Evolutionary conservation across 257 asterid species (phyloP), one percentile per base, ranked within the genome.

Genomic region (Linaria vulgaris): DNA sequence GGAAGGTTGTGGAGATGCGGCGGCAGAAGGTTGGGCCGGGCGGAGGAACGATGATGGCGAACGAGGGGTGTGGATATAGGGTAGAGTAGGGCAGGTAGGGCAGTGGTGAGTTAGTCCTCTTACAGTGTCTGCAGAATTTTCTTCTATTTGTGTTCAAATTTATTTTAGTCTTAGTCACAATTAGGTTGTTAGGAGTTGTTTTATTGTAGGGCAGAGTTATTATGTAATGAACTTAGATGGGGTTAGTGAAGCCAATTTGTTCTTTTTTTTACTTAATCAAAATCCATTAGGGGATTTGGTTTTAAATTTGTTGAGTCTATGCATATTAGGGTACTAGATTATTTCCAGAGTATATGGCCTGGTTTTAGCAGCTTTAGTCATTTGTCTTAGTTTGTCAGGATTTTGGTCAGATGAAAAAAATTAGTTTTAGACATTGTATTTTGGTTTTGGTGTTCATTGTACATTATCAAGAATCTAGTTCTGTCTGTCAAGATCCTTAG

Each of bases 1-100:
- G 94, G 63, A 90, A 83, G 80, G 83, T 90, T 45, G 67, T 90
- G 24, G 95, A 90, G 87, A 90, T 90, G 95, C 81, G 97, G 71
- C 74, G 30, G 88, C 85, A 76, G 81, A 87, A 81, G 80, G 69
- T 11, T 8, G 22, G 49, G 0, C 1, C 17, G 34, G 34, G 34
- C 41, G 41, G 41, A 4, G 23, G 19, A 16, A 12, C 31, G 22
- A 22, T 11, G 14, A 15, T 1, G 56, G 27, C 3, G 14, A 21
- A 20, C 1, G 56, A 50, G 27, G 56, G 15, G 6, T 50, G 31
- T 50, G 30, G n/a, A 50, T 20, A 20, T 12, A 24, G 38, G 37
- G 16, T 44, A 44, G 49, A 2, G 16, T 44, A 44, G 47, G 58
- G 75, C n/a, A 41, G 49, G 16, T 44, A 44, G 49, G 17, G 16